Base-by-base conservation (phyloP, 768 basidiomycete species). In the Suillus tomentosus region DNA sequence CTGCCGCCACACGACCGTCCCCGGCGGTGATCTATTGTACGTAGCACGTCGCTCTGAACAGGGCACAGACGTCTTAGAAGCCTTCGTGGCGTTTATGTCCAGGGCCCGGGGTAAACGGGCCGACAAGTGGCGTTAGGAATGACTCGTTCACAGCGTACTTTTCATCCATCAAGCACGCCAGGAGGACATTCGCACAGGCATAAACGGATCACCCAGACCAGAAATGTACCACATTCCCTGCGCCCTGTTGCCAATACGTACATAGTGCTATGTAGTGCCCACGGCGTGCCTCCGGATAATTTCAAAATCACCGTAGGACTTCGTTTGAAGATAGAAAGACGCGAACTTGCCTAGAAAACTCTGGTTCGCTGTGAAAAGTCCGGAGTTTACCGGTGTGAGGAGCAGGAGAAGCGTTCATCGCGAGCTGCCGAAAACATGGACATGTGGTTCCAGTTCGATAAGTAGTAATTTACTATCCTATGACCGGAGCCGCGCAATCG, bases 11-110 rank as follows among this genome's bases (percentile, higher is more conserved):
- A 17, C 8, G 17, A 24, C 56, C 27, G 39, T 19, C 39, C 19
- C 57, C 57, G 57, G 57, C 57, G 57, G 57, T 31, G 57, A 58
- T 58, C 10, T 19, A 24, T 3, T 58, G 56, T 57, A 57, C 55
- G 55, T 57, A 39, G 55, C 15, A 14, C 22, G 55, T n/a, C 37
- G 39, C 14, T 39, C 22, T 22, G 22, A 14, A 6, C 6, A 39
- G 55, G 22, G 55, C 37, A 39, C 17, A 39, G 27, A 27, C 15
- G 15, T 24, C 37, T 57, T 39, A 58, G 56, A 58, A 58, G 57
- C 17, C 42, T 58, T 58, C 24, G 57, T 58, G 57, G 57, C 57
- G 57, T 58, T 58, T 19, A 40, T 57, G 39, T 24, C 56, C 39
- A 57, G 56, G 56, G 56, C 9, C 51, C 51, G 51, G 51, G 17